phyloP scores from a whole-genome alignment of 345 rosid genomes.

The Populus simonii region DNA sequence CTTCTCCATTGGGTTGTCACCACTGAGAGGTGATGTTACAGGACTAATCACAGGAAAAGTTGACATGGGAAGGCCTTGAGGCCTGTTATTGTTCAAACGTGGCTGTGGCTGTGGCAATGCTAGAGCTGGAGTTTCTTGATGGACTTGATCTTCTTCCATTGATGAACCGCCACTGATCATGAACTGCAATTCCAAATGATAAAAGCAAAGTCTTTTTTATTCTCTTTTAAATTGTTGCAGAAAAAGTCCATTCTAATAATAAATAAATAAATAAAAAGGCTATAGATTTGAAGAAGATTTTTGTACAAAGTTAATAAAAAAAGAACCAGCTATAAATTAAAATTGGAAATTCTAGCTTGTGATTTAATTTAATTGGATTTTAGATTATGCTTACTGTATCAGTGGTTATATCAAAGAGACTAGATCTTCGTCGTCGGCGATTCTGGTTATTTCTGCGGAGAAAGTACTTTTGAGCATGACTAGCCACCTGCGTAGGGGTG shows the following conservation, averaged over 20 bases:
- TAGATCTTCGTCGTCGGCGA: constrained; percentile 71
- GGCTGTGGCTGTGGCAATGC: constrained; percentile 10
- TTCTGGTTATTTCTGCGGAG: constrained; percentile 60
- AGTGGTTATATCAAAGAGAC: constrained; percentile 72
- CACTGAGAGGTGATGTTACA: constrained; percentile 12
- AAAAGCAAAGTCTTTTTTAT: background rate
- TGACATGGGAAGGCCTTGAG: constrained; percentile 27
- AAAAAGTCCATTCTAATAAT: background rate
- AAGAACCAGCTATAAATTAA: background rate
- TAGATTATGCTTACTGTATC: constrained; percentile 33
- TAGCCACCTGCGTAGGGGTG: constrained; percentile 79
- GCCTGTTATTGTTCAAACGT: constrained; percentile 10
- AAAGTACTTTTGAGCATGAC: constrained; percentile 82
- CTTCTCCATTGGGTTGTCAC: constrained; percentile 29
- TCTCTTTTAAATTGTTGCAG: background rate
- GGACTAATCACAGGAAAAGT: constrained; percentile 32
- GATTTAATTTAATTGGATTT: background rate
- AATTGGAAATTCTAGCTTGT: too few species aligned
- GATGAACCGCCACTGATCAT: constrained; percentile 11
- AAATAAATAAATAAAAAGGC: too few species aligned
- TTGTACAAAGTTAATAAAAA: background rate
- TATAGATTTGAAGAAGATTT: background rate
- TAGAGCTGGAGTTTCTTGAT: constrained; percentile 22
- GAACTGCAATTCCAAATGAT: constrained; percentile 29
- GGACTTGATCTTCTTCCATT: constrained; percentile 40